Conservation (phyloP, 768 basidiomycete species). For the Coprinopsis sp. region DNA sequence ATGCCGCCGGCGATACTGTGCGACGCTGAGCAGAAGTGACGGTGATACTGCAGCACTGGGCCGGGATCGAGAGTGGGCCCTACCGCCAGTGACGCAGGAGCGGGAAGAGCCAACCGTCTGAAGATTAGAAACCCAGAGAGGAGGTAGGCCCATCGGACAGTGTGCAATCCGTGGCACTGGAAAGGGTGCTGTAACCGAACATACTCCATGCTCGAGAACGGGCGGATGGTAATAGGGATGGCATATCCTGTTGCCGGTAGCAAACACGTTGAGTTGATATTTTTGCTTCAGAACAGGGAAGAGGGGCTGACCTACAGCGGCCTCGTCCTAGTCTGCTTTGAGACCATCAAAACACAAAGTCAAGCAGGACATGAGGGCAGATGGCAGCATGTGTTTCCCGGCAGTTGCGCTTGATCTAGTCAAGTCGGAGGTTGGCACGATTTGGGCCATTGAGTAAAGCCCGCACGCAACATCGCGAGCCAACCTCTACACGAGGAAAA, state of each 20-base stretch:
- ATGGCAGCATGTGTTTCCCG: conserved; percentile 12
- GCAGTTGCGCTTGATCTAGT: conserved; percentile 17
- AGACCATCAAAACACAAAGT: conserved; percentile 14
- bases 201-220: conserved; percentile 15
- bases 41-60: conserved; percentile 12
- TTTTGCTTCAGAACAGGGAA: background rate
- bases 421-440: conserved; percentile 7
- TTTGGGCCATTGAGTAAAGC: conserved; percentile 19
- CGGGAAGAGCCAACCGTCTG: no score
- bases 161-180: conserved; percentile 19
- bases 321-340: conserved; percentile 20
- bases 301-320: conserved; percentile 1
- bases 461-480: conserved; percentile 16
- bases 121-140: no score
- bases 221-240: conserved; percentile 12
- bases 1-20: conserved; percentile 12
- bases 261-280: conserved; percentile 13
- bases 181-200: conserved; percentile 17
- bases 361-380: conserved; percentile 9
- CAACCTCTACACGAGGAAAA: conserved; percentile 16
- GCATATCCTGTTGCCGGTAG: conserved; percentile 19
- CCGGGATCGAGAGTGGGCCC: conserved; percentile 14
- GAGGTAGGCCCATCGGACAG: no score
- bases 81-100: conserved; percentile 18
- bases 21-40: conserved; percentile 12